phyloP scores from a whole-genome alignment of 2,329 filamentous ascomycete genomes.

The Ceratocystis cacaofunesta region DNA sequence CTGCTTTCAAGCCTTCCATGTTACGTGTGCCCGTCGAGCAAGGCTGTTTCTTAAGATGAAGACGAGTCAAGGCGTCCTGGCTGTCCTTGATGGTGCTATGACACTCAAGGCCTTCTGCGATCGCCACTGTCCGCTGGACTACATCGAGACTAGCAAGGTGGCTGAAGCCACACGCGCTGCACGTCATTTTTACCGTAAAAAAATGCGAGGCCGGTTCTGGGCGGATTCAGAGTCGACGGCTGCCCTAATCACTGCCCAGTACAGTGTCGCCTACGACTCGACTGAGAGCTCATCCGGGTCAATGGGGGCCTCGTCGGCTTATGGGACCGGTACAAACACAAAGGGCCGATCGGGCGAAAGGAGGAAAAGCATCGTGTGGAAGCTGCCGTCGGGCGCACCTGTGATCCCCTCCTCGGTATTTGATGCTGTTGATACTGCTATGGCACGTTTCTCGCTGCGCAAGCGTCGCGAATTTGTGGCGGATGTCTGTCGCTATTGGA shows the following conservation, averaged over 20 bases:
- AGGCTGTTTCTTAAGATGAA: slow-evolving; percentile 94
- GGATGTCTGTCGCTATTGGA: slow-evolving; percentile 95
- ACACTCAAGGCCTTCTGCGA: slow-evolving; percentile 91
- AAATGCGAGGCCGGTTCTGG: slow-evolving; percentile 83
- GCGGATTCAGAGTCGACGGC: slow-evolving; percentile 78
- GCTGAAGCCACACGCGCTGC: slow-evolving; percentile 66
- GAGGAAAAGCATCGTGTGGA: slow-evolving; percentile 42
- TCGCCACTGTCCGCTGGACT: slow-evolving; percentile 81
- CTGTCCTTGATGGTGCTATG: slow-evolving; percentile 63
- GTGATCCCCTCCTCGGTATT: slow-evolving; percentile 84
- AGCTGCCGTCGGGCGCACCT: slow-evolving; percentile 82
- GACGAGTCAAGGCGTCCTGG: slow-evolving; percentile 63
- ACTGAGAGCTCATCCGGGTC: slow-evolving; percentile 2
- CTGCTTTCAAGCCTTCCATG: slow-evolving; percentile 93
- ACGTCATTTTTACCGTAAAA: slow-evolving; percentile 75
- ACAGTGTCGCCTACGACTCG: slow-evolving; percentile 27
- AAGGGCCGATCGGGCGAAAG: slow-evolving; percentile 20
- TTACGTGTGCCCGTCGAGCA: slow-evolving; percentile 82
- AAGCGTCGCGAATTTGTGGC: slow-evolving; percentile 86
- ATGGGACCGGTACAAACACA: neutral
- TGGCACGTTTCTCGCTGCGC: slow-evolving; percentile 63
- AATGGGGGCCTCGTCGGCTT: neutral
- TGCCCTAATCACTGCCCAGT: slow-evolving; percentile 60
- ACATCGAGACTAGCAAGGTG: slow-evolving; percentile 73
- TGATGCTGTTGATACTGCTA: slow-evolving; percentile 67